phyloP scores from a whole-genome alignment of 2,329 filamentous ascomycete species.

The Penicillium sp. region DNA sequence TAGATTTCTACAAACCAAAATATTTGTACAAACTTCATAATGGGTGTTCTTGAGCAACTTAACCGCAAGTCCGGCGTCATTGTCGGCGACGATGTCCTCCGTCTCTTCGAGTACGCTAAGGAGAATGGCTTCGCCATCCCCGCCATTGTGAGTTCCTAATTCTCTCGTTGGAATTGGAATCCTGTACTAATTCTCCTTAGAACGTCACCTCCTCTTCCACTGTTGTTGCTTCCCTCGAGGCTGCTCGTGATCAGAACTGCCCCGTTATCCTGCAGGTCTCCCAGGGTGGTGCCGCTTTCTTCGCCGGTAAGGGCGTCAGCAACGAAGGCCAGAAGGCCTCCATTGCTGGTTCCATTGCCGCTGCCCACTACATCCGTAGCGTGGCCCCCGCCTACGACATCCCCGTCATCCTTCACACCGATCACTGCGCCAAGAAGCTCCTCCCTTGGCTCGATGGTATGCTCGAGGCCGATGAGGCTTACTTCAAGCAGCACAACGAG shows the following conservation, averaged over 20 bases:
- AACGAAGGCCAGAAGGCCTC: slow-evolving; percentile 84
- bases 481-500: slow-evolving; percentile 90
- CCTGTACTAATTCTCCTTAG: slow-evolving; percentile 29
- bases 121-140: slow-evolving; percentile 86
- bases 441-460: slow-evolving; percentile 97
- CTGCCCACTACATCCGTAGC: slow-evolving; percentile 87
- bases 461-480: slow-evolving; percentile 87
- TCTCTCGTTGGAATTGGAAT: neutral
- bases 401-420: slow-evolving; percentile 91
- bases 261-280: slow-evolving; percentile 92
- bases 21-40: slow-evolving; percentile 25
- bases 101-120: slow-evolving; percentile 85
- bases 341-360: slow-evolving; percentile 82
- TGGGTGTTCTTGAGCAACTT: slow-evolving; percentile 55
- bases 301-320: slow-evolving; percentile 83
- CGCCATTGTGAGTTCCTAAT: slow-evolving; percentile 59
- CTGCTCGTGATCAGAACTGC: slow-evolving; percentile 84
- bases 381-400: slow-evolving; percentile 84
- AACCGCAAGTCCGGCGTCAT: slow-evolving; percentile 65
- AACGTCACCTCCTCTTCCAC: slow-evolving; percentile 94
- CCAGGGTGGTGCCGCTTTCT: slow-evolving; percentile 91
- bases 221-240: slow-evolving; percentile 84
- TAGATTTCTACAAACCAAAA: slow-evolving; percentile 5
- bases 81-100: slow-evolving; percentile 63
- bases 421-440: slow-evolving; percentile 99